phyloP scores from a whole-genome alignment of 164 flowering plant species.

The Chimonanthus praecox region DNA sequence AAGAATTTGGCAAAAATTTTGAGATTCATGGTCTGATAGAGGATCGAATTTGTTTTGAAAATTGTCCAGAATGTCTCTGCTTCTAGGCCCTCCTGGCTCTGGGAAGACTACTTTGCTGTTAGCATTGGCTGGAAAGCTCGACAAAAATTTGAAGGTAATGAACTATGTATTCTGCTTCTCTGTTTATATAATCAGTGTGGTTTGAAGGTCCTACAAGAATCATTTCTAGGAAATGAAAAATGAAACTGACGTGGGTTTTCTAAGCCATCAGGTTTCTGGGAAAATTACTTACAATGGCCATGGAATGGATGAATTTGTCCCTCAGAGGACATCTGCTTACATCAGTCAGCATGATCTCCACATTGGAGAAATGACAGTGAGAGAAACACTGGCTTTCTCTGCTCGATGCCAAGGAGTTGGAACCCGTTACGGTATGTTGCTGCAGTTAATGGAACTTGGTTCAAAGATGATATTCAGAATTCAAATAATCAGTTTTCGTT shows the following conservation, averaged over 20 bases:
- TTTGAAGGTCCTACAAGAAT: not conserved
- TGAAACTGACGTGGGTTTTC: not conserved
- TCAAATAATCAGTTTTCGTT: not conserved
- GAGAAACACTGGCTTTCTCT: constrained; percentile 53
- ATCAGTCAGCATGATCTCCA: constrained; percentile 61
- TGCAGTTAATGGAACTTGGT: not conserved
- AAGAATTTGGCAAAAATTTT: too few relatives aligned
- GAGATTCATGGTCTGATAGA: too few relatives aligned
- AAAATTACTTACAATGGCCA: constrained; percentile 66
- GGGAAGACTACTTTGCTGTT: constrained; percentile 28
- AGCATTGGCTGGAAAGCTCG: constrained; percentile 44
- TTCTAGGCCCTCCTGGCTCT: constrained; percentile 34
- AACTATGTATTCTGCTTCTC: not conserved
- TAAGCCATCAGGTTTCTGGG: constrained; percentile 36
- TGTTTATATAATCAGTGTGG: not conserved
- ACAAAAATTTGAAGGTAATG: constrained; percentile 33
- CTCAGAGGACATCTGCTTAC: constrained; percentile 60
- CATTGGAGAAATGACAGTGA: constrained; percentile 57
- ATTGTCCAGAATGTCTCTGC: constrained; percentile 32
- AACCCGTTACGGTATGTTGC: constrained; percentile 31
- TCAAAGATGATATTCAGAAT: not conserved
- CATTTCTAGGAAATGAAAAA: not conserved
- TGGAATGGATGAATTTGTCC: constrained; percentile 60
- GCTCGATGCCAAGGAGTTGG: constrained; percentile 70
- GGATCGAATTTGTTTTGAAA: not conserved